These are phyloP conservation scores for Purpureocillium takamizusanense DNA, from an alignment of 2,329 filamentous ascomycete genomes.

Conservation along the genomic window DNA sequence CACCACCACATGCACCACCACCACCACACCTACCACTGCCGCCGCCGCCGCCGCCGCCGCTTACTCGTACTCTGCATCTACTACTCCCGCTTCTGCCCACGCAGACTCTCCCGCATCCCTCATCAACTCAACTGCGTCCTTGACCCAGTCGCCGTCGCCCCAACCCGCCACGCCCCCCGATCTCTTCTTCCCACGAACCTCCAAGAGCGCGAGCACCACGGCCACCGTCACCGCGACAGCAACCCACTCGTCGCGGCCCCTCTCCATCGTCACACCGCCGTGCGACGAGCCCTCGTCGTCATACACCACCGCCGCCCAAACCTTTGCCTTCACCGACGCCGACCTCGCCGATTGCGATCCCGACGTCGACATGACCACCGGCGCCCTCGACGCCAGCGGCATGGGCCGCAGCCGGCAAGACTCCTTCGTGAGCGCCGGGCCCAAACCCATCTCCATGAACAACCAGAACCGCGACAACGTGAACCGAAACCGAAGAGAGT, in stretches of 20 bases:
- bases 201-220: slow-evolving; percentile 7
- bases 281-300: slow-evolving; percentile 13
- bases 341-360: slow-evolving; percentile 16
- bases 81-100: slow-evolving; percentile 15
- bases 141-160: slow-evolving; percentile 26
- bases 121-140: slow-evolving; percentile 20
- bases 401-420: slow-evolving; percentile 52
- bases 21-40: neutral
- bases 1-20: neutral
- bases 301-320: slow-evolving; percentile 12
- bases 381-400: slow-evolving; percentile 46
- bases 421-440: slow-evolving; percentile 56
- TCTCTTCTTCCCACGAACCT: slow-evolving; percentile 10
- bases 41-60: slow-evolving; percentile 2
- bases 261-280: slow-evolving; percentile 20
- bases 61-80: slow-evolving; percentile 11
- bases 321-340: slow-evolving; percentile 15
- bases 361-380: slow-evolving; percentile 47
- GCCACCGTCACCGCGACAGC: slow-evolving; percentile 9
- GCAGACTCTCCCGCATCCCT: slow-evolving; percentile 23
- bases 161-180: slow-evolving; percentile 22
- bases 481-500: slow-evolving; percentile 51
- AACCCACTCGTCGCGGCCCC: slow-evolving; percentile 23
- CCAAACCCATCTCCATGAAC: slow-evolving; percentile 58
- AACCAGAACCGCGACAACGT: slow-evolving; percentile 53